These are phyloP conservation scores for Pseudogymnoascus sp. DNA, from an alignment of 2,329 filamentous ascomycete species.

Conservation along the genomic window DNA sequence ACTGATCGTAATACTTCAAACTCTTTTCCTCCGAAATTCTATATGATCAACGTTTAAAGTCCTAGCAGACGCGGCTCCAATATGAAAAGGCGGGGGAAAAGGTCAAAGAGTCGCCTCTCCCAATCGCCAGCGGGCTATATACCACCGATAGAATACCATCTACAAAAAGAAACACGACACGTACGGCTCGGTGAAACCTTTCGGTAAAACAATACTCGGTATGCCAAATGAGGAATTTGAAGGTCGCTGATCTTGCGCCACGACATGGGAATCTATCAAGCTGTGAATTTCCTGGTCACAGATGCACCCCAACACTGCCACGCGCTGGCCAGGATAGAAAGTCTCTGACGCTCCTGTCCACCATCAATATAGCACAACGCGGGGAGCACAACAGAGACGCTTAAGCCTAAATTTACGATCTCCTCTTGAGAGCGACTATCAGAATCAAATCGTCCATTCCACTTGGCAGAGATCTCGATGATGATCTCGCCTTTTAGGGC, in stretches of 20 bases:
- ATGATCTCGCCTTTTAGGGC: neutral
- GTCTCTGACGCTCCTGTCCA: neutral
- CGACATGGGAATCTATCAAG: neutral
- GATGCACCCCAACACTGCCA: neutral
- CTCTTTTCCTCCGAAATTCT: neutral
- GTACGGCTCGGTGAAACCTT: neutral
- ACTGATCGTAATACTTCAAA: too few relatives aligned
- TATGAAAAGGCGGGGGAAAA: neutral
- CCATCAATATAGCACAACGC: neutral
- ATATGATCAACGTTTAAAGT: neutral
- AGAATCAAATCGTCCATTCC: neutral
- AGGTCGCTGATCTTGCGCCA: neutral
- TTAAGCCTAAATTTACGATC: neutral
- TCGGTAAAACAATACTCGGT: neutral
- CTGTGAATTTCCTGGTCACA: neutral
- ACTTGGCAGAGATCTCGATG: neutral
- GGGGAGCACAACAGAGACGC: neutral
- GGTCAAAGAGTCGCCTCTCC: neutral
- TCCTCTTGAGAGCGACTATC: neutral
- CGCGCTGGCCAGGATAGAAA: neutral
- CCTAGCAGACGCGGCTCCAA: neutral
- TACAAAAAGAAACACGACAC: neutral
- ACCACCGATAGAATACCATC: neutral
- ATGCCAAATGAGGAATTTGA: neutral
- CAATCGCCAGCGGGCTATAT: neutral